Conservation (phyloP, 176 grass and related monocot genomes). For the Coix lacrymajobi region DNA sequence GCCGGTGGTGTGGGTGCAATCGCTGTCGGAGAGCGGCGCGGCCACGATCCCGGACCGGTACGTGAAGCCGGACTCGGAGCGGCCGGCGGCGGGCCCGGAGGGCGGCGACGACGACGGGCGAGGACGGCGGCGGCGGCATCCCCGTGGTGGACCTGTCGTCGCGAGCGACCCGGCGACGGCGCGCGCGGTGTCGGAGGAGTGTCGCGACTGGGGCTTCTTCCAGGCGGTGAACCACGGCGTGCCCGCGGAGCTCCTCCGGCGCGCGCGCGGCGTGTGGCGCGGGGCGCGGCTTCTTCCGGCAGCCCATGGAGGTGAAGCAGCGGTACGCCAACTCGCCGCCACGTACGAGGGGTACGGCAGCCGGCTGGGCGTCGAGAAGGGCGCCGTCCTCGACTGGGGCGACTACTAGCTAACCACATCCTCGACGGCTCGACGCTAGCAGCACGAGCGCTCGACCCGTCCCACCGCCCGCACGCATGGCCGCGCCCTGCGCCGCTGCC, state of each 20-base stretch:
- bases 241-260: conserved; percentile 23
- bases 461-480: too few relatives aligned
- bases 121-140: background rate
- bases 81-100: background rate
- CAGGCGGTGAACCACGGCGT: conserved; percentile 92
- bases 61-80: conserved; percentile 56
- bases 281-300: background rate
- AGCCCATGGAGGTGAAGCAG: conserved; percentile 47
- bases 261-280: background rate
- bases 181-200: conserved; percentile 42
- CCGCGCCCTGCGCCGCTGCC: too few relatives aligned
- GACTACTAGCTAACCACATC: too few relatives aligned
- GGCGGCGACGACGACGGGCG: rapidly evolving
- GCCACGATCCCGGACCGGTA: conserved; percentile 48
- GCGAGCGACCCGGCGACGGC: background rate
- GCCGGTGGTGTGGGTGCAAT: conserved; percentile 71
- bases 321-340: conserved; percentile 62
- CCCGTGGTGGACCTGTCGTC: conserved; percentile 68
- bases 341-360: conserved; percentile 95
- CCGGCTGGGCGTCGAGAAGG: conserved; percentile 62
- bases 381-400: conserved; percentile 74
- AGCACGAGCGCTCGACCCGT: too few relatives aligned
- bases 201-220: conserved; percentile 87
- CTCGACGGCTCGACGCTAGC: too few relatives aligned
- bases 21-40: conserved; percentile 50